Conservation (phyloP, 768 basidiomycete species). For the Hemileccinum impolitum region DNA sequence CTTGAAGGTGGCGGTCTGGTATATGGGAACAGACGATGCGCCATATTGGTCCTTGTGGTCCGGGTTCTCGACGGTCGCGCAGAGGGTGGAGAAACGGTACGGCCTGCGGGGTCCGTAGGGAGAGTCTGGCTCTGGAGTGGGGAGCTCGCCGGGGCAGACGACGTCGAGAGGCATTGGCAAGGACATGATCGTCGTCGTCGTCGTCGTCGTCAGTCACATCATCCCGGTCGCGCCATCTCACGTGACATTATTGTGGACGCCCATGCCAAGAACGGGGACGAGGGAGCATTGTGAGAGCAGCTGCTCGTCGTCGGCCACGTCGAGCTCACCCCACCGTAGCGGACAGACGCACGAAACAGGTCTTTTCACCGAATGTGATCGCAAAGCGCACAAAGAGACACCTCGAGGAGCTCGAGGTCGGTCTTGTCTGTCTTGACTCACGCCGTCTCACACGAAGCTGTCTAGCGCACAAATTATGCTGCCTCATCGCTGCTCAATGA, state of each 20-base stretch:
- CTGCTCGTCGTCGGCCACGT: not conserved
- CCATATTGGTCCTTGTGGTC: constrained; percentile 94
- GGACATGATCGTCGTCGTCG: constrained; percentile 12
- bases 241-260: constrained; percentile 15
- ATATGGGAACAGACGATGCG: constrained; percentile 92
- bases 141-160: constrained; percentile 48
- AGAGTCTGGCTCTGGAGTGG: constrained; percentile 81
- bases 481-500: constrained; percentile 39
- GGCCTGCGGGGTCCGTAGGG: constrained; percentile 65
- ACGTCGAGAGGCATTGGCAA: constrained; percentile 6
- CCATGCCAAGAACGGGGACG: constrained; percentile 25
- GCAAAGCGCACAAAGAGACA: constrained; percentile 74
- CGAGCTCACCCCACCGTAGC: constrained; percentile 27
- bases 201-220: too few species aligned
- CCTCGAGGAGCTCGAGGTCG: constrained; percentile 82
- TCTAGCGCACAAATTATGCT: constrained; percentile 74
- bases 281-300: constrained; percentile 32
- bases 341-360: constrained; percentile 43
- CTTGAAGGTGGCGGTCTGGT: constrained; percentile 98
- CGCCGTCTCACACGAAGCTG: constrained; percentile 1
- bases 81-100: constrained; percentile 86
- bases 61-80: constrained; percentile 90
- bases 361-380: constrained; percentile 60
- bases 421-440: not conserved
- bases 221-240: constrained; percentile 18